Conservation (phyloP, 441 rosid species). For the Populus hybrid region DNA sequence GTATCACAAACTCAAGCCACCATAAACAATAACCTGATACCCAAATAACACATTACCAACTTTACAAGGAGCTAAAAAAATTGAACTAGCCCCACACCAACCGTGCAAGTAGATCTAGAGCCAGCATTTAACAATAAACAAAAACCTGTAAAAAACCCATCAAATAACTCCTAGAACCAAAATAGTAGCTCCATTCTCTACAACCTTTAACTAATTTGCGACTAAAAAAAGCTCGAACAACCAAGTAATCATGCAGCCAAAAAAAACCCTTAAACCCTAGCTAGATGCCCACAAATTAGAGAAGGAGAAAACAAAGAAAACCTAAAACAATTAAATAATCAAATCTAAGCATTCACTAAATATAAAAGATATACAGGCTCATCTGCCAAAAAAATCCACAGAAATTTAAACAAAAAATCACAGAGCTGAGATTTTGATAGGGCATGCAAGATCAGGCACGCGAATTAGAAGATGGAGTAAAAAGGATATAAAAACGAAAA, state of each 20-base stretch:
- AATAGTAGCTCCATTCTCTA: background rate
- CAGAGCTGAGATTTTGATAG: background rate
- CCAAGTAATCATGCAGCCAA: background rate
- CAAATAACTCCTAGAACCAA: background rate
- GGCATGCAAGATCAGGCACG: background rate
- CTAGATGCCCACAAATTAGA: constrained; percentile 12
- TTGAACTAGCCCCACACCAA: background rate
- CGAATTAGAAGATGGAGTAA: background rate
- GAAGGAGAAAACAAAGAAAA: background rate
- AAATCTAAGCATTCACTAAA: background rate
- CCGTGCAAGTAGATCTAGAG: background rate
- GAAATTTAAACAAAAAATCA: background rate
- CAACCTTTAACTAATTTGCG: background rate
- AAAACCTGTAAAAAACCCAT: background rate
- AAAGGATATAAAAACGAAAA: too few species aligned
- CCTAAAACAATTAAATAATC: background rate
- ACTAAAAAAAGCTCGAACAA: background rate
- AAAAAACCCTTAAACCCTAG: constrained; percentile 29
- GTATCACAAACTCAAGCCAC: constrained; percentile 20
- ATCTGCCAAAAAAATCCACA: background rate
- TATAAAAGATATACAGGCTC: too few species aligned
- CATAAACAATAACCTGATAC: constrained; percentile 25
- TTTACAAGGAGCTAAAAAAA: background rate
- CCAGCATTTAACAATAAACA: background rate
- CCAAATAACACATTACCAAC: background rate